Conservation (phyloP, 805 yeast genomes). For the Saccharomycopsis olivae region DNA sequence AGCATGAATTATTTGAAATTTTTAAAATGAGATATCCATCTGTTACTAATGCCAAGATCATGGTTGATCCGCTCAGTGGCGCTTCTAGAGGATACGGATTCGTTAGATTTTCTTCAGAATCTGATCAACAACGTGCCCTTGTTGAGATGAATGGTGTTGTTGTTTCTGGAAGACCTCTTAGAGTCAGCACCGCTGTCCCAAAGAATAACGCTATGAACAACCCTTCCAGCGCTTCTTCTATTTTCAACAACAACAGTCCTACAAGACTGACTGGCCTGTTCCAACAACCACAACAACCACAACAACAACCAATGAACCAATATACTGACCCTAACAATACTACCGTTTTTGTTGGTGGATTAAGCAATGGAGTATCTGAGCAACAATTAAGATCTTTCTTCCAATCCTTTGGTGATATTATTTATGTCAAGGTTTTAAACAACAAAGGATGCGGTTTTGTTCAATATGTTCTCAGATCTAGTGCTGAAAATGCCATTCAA, state of each 20-base stretch:
- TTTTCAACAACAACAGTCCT: constrained; percentile 20
- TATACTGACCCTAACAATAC: constrained; percentile 77
- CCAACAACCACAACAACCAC: constrained; percentile 26
- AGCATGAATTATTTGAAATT: constrained; percentile 47
- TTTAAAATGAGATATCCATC: constrained; percentile 66
- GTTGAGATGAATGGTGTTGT: constrained; percentile 73
- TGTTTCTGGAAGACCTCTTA: constrained; percentile 63
- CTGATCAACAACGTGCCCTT: constrained; percentile 63
- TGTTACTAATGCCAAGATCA: constrained; percentile 65
- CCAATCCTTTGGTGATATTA: constrained; percentile 61
- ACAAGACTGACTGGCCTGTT: constrained; percentile 8
- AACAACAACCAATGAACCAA: constrained; percentile 50
- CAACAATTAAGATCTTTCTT: constrained; percentile 52
- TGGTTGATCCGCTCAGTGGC: constrained; percentile 62
- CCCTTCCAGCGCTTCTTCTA: constrained; percentile 7
- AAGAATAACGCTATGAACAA: constrained; percentile 26
- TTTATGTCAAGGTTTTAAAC: constrained; percentile 68
- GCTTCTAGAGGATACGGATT: constrained; percentile 82
- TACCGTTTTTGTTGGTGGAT: constrained; percentile 59
- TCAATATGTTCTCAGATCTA: constrained; percentile 62
- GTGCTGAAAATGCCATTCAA: constrained; percentile 78
- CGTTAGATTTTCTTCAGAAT: constrained; percentile 58
- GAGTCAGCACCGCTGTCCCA: constrained; percentile 63
- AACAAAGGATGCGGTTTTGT: constrained; percentile 79
- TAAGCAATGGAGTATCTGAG: constrained; percentile 47